Conservation (phyloP, 352 stramenopile species). For the Globisporangium ultimum region DNA sequence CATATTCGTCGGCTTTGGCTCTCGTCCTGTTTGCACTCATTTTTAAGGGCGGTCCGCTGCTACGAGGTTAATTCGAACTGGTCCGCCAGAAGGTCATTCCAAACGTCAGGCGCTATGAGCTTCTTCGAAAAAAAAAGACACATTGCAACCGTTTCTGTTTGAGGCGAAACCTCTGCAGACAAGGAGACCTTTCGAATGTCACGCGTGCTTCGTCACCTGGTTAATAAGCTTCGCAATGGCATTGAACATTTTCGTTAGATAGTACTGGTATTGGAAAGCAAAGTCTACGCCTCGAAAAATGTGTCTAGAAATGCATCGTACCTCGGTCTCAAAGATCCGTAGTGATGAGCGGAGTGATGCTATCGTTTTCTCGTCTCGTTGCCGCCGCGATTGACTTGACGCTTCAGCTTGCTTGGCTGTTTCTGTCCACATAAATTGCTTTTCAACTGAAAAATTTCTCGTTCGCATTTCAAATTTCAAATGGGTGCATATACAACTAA, state of each 20-base stretch:
- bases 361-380: conserved; percentile 23
- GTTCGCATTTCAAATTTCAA: neutral
- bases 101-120: neutral
- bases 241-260: too few relatives aligned
- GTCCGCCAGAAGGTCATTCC: too few relatives aligned
- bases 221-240: conserved; percentile 1
- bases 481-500: neutral
- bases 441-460: neutral
- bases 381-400: conserved; percentile 3
- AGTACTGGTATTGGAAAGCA: neutral
- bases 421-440: neutral
- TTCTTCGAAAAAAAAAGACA: neutral
- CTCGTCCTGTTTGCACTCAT: conserved; percentile 20
- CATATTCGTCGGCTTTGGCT: conserved; percentile 6
- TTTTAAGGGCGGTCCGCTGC: too few relatives aligned
- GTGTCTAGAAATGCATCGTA: conserved; percentile 1
- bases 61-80: too few relatives aligned
- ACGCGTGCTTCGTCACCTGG: neutral
- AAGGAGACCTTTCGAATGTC: neutral
- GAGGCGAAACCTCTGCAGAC: neutral
- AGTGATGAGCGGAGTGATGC: conserved; percentile 24
- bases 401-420: neutral
- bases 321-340: conserved; percentile 22
- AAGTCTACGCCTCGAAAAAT: neutral
- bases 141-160: neutral